phyloP scores from a whole-genome alignment of 306 rosid species.

The Cucumis sativus region DNA sequence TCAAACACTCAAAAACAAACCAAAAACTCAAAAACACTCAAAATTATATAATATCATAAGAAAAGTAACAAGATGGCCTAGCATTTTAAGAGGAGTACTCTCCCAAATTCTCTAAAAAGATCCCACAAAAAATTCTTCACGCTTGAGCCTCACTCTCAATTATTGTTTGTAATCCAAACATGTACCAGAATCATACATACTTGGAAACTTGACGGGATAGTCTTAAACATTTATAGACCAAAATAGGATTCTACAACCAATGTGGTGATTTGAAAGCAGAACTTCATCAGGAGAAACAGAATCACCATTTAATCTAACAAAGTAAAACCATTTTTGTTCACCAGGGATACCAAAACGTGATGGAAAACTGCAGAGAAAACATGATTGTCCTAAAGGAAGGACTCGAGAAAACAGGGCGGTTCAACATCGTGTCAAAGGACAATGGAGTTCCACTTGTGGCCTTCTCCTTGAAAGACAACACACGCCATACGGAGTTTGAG shows the following conservation, averaged over 20 bases:
- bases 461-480: slow-evolving; percentile 55
- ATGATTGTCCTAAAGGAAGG: slow-evolving; percentile 74
- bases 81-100: too few relatives aligned
- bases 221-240: neutral
- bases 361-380: slow-evolving; percentile 86
- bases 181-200: neutral
- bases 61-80: too few relatives aligned
- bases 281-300: neutral
- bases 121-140: too few relatives aligned
- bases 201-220: neutral
- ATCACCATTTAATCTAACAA: neutral
- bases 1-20: too few relatives aligned
- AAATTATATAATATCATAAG: too few relatives aligned
- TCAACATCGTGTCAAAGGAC: slow-evolving; percentile 66
- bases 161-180: neutral
- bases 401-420: slow-evolving; percentile 51
- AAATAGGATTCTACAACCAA: neutral
- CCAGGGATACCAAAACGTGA: slow-evolving; percentile 75
- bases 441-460: slow-evolving; percentile 87
- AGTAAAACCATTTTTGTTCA: neutral
- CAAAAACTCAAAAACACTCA: too few relatives aligned
- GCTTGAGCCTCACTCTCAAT: too few relatives aligned
- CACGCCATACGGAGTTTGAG: slow-evolving; percentile 55
- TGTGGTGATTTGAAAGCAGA: neutral
- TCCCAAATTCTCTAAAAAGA: too few relatives aligned